Conservation (phyloP, 177 flowering plant genomes). For the Vitis hybrid region DNA sequence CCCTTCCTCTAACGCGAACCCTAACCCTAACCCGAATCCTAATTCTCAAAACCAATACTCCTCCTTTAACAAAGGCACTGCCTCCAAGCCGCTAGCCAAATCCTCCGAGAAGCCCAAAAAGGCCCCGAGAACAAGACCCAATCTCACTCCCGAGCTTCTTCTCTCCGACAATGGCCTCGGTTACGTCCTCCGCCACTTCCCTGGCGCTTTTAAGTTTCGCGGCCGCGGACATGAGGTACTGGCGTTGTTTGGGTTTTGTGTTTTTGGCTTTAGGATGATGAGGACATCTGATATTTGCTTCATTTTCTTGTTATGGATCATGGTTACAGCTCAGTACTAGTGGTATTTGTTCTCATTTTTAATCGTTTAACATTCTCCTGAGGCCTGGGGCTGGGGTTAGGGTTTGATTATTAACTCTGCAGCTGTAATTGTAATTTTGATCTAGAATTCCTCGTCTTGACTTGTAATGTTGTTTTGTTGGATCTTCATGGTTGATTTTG, state of each 20-base stretch:
- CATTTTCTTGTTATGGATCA: too few relatives aligned
- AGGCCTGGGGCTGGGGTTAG: too few relatives aligned
- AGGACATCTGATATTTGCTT: too few relatives aligned
- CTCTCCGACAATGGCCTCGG: constrained; percentile 89
- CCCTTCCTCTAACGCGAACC: constrained; percentile 37
- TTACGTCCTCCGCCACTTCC: constrained; percentile 82
- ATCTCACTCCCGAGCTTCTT: constrained; percentile 77
- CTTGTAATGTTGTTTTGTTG: too few relatives aligned
- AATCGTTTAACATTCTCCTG: too few relatives aligned
- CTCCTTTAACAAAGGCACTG: constrained; percentile 12
- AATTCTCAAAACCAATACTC: constrained; percentile 9
- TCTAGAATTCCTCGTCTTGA: too few relatives aligned
- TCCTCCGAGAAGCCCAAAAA: constrained; percentile 56
- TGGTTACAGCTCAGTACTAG: too few relatives aligned
- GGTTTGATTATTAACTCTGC: too few relatives aligned
- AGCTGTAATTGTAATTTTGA: too few relatives aligned
- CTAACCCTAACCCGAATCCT: constrained; percentile 22
- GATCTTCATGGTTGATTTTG: too few relatives aligned
- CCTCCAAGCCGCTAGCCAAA: constrained; percentile 15
- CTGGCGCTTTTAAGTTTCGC: constrained; percentile 65
- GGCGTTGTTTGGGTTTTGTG: background rate
- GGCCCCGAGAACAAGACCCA: constrained; percentile 61
- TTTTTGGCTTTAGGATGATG: too few relatives aligned
- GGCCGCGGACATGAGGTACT: constrained; percentile 92
- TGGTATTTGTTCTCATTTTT: too few relatives aligned